phyloP scores from a whole-genome alignment of 2,329 filamentous ascomycete species.

The Stemphylium lycopersici region DNA sequence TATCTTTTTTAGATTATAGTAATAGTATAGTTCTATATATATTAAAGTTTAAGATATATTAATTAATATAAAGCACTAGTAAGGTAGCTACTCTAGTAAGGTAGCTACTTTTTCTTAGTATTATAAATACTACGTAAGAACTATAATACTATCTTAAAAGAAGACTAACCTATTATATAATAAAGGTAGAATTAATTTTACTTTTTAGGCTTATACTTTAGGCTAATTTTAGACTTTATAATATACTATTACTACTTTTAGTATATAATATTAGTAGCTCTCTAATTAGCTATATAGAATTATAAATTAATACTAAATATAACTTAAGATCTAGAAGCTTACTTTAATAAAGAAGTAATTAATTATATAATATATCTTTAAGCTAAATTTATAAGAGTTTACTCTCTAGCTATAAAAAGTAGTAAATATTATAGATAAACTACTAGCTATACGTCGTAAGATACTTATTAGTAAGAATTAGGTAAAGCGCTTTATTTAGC shows the following conservation, averaged over 20 bases:
- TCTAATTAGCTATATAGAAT: background rate
- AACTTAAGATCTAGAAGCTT: background rate
- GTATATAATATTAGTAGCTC: background rate
- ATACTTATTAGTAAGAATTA: constrained; percentile 18
- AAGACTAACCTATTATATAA: too few species aligned
- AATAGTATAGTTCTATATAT: too few species aligned
- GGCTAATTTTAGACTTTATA: background rate
- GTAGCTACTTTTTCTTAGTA: too few species aligned
- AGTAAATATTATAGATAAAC: constrained; percentile 15
- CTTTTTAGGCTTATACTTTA: background rate
- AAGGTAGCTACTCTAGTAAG: too few species aligned
- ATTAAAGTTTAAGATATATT: too few species aligned
- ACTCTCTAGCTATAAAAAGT: constrained; percentile 10
- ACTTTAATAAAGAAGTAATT: constrained; percentile 13
- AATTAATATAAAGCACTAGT: too few species aligned
- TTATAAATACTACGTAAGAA: too few species aligned
- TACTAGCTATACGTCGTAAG: background rate
- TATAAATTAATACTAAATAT: background rate
- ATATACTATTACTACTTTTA: background rate
- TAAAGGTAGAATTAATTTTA: background rate
- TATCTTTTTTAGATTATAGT: too few species aligned
- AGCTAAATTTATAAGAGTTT: constrained; percentile 21
- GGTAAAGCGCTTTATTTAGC: constrained; percentile 16
- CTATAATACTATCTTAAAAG: too few species aligned
- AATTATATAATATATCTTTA: constrained; percentile 22